Base-by-base conservation (phyloP, 768 basidiomycete species). In the Rhodotorula sphaerocarpa region DNA sequence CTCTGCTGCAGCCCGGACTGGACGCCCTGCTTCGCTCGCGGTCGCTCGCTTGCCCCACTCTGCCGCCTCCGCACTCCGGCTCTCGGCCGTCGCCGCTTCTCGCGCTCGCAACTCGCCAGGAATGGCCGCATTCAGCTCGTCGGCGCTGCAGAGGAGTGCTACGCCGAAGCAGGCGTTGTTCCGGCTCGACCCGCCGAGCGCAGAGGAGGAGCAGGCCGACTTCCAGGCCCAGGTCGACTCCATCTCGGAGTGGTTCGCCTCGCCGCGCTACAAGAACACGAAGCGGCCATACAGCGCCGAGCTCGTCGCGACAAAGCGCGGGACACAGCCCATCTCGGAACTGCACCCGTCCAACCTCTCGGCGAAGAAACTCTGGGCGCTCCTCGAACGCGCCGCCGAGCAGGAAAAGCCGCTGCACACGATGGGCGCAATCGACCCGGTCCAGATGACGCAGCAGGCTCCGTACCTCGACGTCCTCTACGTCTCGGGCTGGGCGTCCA, bases 401-500 rank as follows among this genome's bases (percentile, higher is more conserved):
- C 81, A 81, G 43, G 81, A 81, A 34, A 78, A 79, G 66, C 89
- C 90, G 0, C 82, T 93, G 18, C 87, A 89, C 70, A 93, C 91
- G 3, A 85, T 92, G 82, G 90, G 90, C 44, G 90, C 88, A 7
- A 86, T 95, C 65, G 92, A 95, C 74, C 90, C 90, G 0, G 82
- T 91, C 20, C 90, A 89, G 65, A 88, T 91, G 86, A 90, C 88
- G 0, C 90, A 95, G 77, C 89, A 90, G 87, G 91, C 88, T 12
- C 78, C 78, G 55, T 81, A 87, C 71, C 86, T 88, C 71, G 86
- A 95, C 73, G 84, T 86, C 39, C 82, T 90, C 5, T 96, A 96
- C 71, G 79, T 96, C n/a, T 88, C 86, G 53, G 91, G 92, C 15
- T 93, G 90, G 90, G 90, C 88, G 14, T 46, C 69, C 20, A 87